A percentile compares a stretch with the other conserved stretches of the same genome.
Conservation (phyloP, 371 early-diverging fungal species). For the Mortierella sp. region DNA sequence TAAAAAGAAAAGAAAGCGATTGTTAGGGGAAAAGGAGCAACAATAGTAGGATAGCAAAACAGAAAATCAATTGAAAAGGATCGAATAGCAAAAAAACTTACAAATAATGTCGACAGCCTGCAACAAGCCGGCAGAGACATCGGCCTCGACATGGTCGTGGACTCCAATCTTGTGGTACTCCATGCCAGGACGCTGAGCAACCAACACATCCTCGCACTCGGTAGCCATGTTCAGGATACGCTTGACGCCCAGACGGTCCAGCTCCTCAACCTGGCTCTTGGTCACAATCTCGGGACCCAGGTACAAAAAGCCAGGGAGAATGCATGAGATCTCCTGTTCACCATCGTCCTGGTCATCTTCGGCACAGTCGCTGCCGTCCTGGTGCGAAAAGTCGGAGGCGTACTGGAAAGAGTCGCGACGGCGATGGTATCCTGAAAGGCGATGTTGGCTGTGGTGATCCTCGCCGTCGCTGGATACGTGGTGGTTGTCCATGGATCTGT, state of each 20-base stretch:
- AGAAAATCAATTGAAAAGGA: background rate
- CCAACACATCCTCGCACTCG: slow-evolving; percentile 67
- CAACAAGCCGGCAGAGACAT: slow-evolving; percentile 68
- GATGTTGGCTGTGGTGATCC: slow-evolving; percentile 1
- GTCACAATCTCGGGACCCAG: slow-evolving; percentile 74
- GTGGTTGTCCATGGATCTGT: background rate
- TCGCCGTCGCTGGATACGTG: background rate
- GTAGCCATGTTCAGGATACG: slow-evolving; percentile 75
- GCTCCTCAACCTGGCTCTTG: slow-evolving; percentile 62
- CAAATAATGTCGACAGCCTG: slow-evolving; percentile 70
- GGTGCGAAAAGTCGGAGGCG: slow-evolving; percentile 11
- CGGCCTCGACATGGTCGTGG: slow-evolving; percentile 69
- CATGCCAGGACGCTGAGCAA: slow-evolving; percentile 36
- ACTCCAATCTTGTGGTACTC: slow-evolving; percentile 67
- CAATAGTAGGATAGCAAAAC: background rate
- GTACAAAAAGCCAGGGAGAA: slow-evolving; percentile 71
- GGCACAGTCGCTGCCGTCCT: slow-evolving; percentile 42
- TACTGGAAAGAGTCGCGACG: slow-evolving; percentile 9
- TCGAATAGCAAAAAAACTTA: slow-evolving; percentile 28
- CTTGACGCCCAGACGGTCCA: slow-evolving; percentile 62
- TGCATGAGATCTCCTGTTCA: slow-evolving; percentile 69
- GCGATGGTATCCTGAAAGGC: background rate
- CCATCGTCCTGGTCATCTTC: slow-evolving; percentile 54
- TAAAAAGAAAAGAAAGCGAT: background rate
- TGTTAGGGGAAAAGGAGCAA: background rate